Percentiles rank a stretch among this genome's conserved stretches.
Conservation (phyloP, 495 filamentous ascomycete genomes). For the Talaromyces ruber region DNA sequence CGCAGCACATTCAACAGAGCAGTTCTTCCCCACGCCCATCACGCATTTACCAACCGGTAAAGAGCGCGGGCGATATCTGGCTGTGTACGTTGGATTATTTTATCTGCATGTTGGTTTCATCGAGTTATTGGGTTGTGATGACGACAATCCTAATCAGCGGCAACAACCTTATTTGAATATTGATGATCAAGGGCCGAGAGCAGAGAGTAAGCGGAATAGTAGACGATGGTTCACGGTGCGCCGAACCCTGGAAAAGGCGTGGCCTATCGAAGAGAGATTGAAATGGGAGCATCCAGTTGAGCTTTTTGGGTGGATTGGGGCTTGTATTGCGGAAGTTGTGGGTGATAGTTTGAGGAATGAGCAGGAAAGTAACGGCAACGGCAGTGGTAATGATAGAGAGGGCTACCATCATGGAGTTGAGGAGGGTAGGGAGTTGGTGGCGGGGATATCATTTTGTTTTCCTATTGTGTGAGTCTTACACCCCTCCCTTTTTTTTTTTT, state of each 20-base stretch:
- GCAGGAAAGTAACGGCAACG: neutral
- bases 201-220: neutral
- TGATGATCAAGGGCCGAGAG: neutral
- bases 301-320: conserved; percentile 70
- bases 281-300: conserved; percentile 58
- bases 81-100: conserved; percentile 66
- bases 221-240: conserved; percentile 30
- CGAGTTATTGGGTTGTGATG: conserved; percentile 44
- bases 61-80: conserved; percentile 56
- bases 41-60: conserved; percentile 52
- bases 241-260: conserved; percentile 55
- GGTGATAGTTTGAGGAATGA: conserved; percentile 27
- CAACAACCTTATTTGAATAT: neutral
- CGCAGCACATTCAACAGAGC: conserved; percentile 49
- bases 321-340: conserved; percentile 61
- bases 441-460: conserved; percentile 74
- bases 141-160: neutral
- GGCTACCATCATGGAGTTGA: conserved; percentile 4
- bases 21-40: conserved; percentile 68
- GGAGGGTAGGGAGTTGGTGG: conserved; percentile 36
- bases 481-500: no score
- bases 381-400: conserved; percentile 12
- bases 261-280: conserved; percentile 65
- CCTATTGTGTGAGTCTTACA: conserved; percentile 55
- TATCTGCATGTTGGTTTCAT: conserved; percentile 70